A percentile compares a stretch with the other conserved stretches of the same genome.
These are phyloP conservation scores for Puccinia brachypodii DNA, from an alignment of 1,284 basidiomycete genomes.

Conservation along the genomic window DNA sequence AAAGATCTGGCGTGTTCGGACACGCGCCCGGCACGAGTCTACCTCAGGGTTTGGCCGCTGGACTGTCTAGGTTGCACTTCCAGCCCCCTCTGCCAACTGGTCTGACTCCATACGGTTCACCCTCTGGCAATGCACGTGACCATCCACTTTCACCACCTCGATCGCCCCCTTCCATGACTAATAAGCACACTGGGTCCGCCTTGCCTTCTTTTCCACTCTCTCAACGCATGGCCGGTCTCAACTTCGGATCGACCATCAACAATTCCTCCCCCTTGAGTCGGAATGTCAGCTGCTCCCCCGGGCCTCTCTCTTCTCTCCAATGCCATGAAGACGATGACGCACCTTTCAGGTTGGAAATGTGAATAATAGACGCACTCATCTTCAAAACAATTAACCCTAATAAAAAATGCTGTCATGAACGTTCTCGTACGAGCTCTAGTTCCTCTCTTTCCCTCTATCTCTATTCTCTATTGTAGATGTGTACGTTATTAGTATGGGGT, in stretches of 20 bases:
- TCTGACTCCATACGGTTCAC: slow-evolving; percentile 31
- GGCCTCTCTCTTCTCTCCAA: neutral
- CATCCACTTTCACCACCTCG: slow-evolving; percentile 29
- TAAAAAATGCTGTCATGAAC: neutral
- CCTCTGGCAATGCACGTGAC: slow-evolving; percentile 7
- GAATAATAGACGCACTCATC: neutral
- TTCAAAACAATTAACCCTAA: neutral
- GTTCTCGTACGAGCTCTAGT: neutral
- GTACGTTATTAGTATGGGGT: neutral
- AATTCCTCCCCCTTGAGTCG: slow-evolving; percentile 34
- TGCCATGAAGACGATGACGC: slow-evolving; percentile 35
- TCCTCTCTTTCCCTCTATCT: neutral
- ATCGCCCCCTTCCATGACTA: neutral
- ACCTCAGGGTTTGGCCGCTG: slow-evolving; percentile 82
- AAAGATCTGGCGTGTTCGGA: slow-evolving; percentile 61
- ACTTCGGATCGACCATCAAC: slow-evolving; percentile 1
- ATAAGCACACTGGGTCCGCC: neutral
- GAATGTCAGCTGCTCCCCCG: slow-evolving; percentile 36
- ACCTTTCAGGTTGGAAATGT: slow-evolving; percentile 46
- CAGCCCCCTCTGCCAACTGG: slow-evolving; percentile 59
- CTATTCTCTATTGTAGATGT: neutral
- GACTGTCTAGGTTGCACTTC: slow-evolving; percentile 78
- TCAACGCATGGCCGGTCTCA: slow-evolving; percentile 35
- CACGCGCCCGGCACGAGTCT: slow-evolving; percentile 81
- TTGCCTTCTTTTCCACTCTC: slow-evolving; percentile 3